A percentile compares a stretch with the other conserved stretches of the same genome.
These are phyloP conservation scores for Zygosaccharomyces sapae DNA, from an alignment of 1,139 yeast species.

Conservation along the genomic window DNA sequence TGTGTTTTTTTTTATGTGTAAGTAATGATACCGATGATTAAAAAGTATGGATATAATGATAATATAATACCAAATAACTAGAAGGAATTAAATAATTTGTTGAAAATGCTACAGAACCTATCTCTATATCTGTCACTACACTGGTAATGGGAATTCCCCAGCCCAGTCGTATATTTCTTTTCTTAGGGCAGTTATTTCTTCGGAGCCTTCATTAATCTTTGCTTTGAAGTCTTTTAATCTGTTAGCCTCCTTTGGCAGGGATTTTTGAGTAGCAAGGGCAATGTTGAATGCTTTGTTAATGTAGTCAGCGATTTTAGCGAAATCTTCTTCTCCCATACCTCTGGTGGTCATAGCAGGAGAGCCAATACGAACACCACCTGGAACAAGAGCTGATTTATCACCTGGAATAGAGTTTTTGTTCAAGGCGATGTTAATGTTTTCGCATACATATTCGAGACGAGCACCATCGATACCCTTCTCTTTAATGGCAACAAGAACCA, in stretches of 20 bases:
- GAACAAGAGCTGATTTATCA: conserved; percentile 94
- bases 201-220: conserved; percentile 64
- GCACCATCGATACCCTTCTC: conserved; percentile 96
- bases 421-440: conserved; percentile 89
- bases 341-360: conserved; percentile 99
- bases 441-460: conserved; percentile 92
- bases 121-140: conserved; percentile 29
- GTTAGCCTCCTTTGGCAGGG: conserved; percentile 80
- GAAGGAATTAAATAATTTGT: conserved; percentile 11
- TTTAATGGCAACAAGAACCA: conserved; percentile 85
- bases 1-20: too few relatives aligned
- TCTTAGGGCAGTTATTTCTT: conserved; percentile 63
- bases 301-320: conserved; percentile 74
- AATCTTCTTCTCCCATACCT: conserved; percentile 87
- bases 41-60: too few relatives aligned
- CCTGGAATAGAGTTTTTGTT: conserved; percentile 98
- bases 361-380: conserved; percentile 97
- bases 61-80: too few relatives aligned
- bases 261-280: conserved; percentile 70
- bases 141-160: conserved; percentile 89
- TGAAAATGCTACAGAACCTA: conserved; percentile 15
- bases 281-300: conserved; percentile 79
- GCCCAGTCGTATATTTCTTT: conserved; percentile 87
- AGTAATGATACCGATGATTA: too few relatives aligned
- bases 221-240: conserved; percentile 91